These are phyloP conservation scores for Datura wrightii DNA, from an alignment of 257 asterid species.

Conservation along the genomic window DNA sequence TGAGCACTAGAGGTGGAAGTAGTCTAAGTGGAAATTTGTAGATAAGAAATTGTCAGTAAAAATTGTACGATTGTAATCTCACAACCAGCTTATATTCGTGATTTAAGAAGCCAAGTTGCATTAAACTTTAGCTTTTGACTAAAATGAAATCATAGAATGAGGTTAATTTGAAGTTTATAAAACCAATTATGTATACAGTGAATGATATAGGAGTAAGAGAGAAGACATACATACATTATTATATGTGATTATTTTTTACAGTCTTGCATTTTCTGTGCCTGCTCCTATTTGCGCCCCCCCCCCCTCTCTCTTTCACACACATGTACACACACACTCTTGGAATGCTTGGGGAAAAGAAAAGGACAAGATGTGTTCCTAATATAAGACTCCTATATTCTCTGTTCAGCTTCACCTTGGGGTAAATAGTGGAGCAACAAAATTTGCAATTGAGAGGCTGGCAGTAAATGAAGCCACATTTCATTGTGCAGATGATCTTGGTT, in stretches of 20 bases:
- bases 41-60: neutral
- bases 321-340: neutral
- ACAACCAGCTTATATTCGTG: neutral
- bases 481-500: constrained; percentile 71
- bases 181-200: neutral
- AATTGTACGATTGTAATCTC: neutral
- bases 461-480: constrained; percentile 67
- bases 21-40: neutral
- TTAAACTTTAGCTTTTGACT: neutral
- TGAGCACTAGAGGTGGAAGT: neutral
- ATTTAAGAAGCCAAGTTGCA: neutral
- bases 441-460: constrained; percentile 62
- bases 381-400: neutral
- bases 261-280: neutral
- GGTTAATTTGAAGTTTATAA: neutral
- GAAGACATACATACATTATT: neutral
- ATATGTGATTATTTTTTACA: neutral
- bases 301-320: too few species aligned
- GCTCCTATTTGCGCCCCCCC: neutral
- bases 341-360: neutral
- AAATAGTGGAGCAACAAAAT: constrained; percentile 48
- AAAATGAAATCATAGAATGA: neutral
- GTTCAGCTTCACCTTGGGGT: constrained; percentile 71
- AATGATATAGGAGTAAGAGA: neutral
- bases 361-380: neutral